phyloP scores from a whole-genome alignment of 768 basidiomycete species.

The Lactarius hengduanensis region DNA sequence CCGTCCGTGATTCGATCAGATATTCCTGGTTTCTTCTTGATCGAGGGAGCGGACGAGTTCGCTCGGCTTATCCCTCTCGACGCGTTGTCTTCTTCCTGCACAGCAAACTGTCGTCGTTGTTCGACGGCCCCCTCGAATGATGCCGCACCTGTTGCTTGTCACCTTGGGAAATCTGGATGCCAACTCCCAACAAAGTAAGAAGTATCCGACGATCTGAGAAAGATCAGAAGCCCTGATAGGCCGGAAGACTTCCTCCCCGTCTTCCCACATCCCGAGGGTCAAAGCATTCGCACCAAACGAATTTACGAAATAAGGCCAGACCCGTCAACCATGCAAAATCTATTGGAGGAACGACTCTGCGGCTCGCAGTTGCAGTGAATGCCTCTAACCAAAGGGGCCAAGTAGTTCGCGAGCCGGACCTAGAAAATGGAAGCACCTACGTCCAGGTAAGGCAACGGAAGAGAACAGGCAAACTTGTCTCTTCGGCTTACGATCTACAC shows the following conservation, averaged over 20 bases:
- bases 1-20: conserved; percentile 1
- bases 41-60: neutral
- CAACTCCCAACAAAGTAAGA: neutral
- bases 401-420: conserved; percentile 3
- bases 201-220: conserved; percentile 7
- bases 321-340: conserved; percentile 7
- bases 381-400: conserved; percentile 25
- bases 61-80: neutral
- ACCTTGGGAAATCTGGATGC: neutral
- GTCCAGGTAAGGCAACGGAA: conserved; percentile 23
- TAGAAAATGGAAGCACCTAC: conserved; percentile 18
- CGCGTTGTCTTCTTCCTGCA: conserved; percentile 1
- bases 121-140: neutral
- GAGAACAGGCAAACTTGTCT: neutral
- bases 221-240: conserved; percentile 3
- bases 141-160: neutral
- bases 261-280: conserved; percentile 6
- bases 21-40: neutral
- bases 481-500: conserved; percentile 21
- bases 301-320: neutral
- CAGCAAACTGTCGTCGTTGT: conserved; percentile 10
- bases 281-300: conserved; percentile 1
- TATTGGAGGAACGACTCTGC: conserved; percentile 11
- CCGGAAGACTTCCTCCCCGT: neutral
- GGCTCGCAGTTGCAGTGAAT: neutral